These are phyloP conservation scores for Ophiosphaerella herpotricha DNA, from an alignment of 2,329 filamentous ascomycete species.

Conservation along the genomic window DNA sequence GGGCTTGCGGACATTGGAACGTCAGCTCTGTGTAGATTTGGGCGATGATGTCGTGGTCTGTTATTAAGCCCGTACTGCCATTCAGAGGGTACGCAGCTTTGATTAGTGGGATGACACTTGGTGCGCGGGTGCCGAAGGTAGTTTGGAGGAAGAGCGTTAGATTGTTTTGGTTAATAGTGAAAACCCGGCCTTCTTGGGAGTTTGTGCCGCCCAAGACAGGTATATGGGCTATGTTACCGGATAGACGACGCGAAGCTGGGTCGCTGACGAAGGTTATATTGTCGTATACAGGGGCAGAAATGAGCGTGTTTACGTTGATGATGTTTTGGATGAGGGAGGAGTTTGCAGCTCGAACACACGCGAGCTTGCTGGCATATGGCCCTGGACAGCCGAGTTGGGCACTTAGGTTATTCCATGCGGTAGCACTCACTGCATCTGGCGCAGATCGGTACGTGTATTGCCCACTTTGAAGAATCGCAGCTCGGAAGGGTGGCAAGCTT, in stretches of 20 bases:
- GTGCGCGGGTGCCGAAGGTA: conserved; percentile 8
- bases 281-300: conserved; percentile 25
- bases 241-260: conserved; percentile 19
- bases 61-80: conserved; percentile 15
- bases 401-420: conserved; percentile 29
- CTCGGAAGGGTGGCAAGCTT: conserved; percentile 30
- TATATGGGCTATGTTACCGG: conserved; percentile 30
- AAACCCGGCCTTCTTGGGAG: conserved; percentile 32
- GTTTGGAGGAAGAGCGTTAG: conserved; percentile 21
- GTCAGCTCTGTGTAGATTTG: conserved; percentile 20
- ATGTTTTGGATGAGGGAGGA: conserved; percentile 22
- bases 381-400: conserved; percentile 27
- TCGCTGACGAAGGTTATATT: conserved; percentile 26
- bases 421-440: conserved; percentile 9
- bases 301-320: conserved; percentile 20
- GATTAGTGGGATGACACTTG: conserved; percentile 19
- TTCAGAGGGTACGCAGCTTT: conserved; percentile 26
- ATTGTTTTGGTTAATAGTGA: conserved; percentile 22
- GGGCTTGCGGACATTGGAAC: conserved; percentile 26
- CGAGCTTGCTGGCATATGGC: conserved; percentile 18
- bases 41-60: conserved; percentile 21
- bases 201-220: conserved; percentile 34
- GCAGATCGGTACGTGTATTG: conserved; percentile 25
- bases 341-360: conserved; percentile 28
- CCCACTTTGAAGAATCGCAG: conserved; percentile 36